Conservation (phyloP, 1,284 basidiomycete genomes). For the Moesziomyces sp. region DNA sequence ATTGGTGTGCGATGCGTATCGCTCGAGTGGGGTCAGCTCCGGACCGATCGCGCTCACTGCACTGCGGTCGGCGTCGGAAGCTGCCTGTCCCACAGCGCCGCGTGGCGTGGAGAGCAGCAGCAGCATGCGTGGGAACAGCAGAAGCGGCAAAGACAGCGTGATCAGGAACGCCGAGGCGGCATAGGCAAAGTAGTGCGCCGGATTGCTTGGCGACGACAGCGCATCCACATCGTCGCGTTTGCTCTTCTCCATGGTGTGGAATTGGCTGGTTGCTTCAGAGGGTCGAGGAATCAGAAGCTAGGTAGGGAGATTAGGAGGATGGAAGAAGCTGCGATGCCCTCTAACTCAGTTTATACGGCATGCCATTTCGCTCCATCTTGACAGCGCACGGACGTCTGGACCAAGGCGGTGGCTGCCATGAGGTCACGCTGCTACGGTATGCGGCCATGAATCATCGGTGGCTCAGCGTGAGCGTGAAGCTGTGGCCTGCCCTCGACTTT, state of each 20-base stretch:
- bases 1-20: constrained; percentile 36
- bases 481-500: too few relatives aligned
- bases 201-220: constrained; percentile 42
- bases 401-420: too few relatives aligned
- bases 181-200: constrained; percentile 51
- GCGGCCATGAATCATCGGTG: too few relatives aligned
- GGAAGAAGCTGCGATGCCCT: too few relatives aligned
- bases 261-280: too few relatives aligned
- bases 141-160: constrained; percentile 35
- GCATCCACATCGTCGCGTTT: constrained; percentile 31
- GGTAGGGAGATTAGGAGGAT: too few relatives aligned
- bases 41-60: constrained; percentile 40
- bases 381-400: too few relatives aligned
- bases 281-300: too few relatives aligned
- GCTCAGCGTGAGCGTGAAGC: too few relatives aligned
- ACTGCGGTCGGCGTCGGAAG: constrained; percentile 3
- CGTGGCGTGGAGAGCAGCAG: constrained; percentile 46
- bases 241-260: constrained; percentile 19
- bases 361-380: too few relatives aligned
- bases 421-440: too few relatives aligned
- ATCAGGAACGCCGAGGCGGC: constrained; percentile 39
- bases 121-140: constrained; percentile 43
- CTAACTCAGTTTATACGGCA: too few relatives aligned
- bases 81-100: constrained; percentile 38
- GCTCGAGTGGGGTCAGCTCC: constrained; percentile 44